These are phyloP conservation scores for Pholiota conissans DNA, from an alignment of 768 basidiomycete genomes.

Conservation along the genomic window DNA sequence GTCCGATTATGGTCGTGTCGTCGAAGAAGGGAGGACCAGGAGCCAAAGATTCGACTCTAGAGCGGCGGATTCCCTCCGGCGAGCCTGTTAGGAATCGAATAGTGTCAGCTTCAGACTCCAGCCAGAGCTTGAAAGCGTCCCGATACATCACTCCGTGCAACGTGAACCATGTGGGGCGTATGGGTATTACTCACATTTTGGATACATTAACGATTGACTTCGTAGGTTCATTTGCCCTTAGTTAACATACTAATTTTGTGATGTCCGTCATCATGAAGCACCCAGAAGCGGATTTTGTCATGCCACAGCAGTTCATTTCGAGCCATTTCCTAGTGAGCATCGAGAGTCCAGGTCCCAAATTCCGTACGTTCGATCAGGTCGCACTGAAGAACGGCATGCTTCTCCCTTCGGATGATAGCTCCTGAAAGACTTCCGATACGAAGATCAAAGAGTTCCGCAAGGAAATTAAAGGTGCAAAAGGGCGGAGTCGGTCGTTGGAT, in stretches of 20 bases:
- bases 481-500: not conserved
- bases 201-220: not conserved
- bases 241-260: not conserved
- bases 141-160: not conserved
- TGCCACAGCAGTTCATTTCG: not conserved
- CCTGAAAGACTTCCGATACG: not conserved
- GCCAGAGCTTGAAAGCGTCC: not conserved
- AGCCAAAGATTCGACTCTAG: conserved; percentile 3
- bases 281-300: not conserved
- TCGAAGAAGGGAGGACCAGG: not conserved
- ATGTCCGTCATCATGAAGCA: conserved; percentile 3
- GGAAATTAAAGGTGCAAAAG: not conserved
- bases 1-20: conserved; percentile 1
- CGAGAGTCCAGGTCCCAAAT: not conserved
- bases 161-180: not conserved
- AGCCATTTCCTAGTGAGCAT: not conserved
- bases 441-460: not conserved
- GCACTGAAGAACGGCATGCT: not conserved
- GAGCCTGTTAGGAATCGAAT: not conserved
- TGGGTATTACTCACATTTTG: conserved; percentile 15
- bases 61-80: not conserved
- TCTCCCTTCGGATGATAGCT: not conserved
- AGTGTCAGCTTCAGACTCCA: not conserved
- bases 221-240: not conserved
- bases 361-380: conserved; percentile 1